Evolutionary conservation across 495 filamentous ascomycete species (phyloP).

Genomic region (Aspergillus baeticus): DNA sequence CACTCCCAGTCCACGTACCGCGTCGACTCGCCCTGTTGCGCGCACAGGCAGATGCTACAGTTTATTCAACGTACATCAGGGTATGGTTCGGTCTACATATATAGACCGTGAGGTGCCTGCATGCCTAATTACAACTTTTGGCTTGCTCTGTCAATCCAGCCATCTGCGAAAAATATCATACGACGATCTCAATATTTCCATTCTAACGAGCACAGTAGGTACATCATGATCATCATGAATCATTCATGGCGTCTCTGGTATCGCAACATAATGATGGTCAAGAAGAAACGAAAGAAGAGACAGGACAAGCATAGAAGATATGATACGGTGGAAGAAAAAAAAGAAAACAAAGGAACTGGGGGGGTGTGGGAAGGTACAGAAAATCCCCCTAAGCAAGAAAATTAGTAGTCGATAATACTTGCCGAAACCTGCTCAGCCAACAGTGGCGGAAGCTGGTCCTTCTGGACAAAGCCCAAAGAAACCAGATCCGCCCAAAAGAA

Average conservation of each 20-base stretch:
- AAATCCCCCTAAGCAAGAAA: background rate
- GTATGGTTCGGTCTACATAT: no score
- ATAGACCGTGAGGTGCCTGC: no score
- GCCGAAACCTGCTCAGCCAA: conserved; percentile 56
- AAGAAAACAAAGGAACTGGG: background rate
- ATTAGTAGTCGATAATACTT: conserved; percentile 54
- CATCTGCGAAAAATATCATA: background rate
- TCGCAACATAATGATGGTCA: conserved; percentile 5
- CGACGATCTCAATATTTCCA: background rate
- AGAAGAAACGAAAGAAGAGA: background rate
- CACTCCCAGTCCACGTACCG: no score
- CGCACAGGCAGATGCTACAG: no score
- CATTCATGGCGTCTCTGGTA: conserved; percentile 14
- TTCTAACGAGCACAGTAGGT: conserved; percentile 8
- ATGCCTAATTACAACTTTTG: no score
- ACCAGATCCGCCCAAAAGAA: conserved; percentile 93
- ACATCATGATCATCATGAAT: conserved; percentile 9
- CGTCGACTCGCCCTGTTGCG: no score
- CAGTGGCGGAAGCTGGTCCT: conserved; percentile 69
- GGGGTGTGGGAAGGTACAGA: background rate
- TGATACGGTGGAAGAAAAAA: background rate
- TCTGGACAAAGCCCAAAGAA: conserved; percentile 62
- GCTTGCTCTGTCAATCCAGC: no score
- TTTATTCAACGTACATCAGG: no score
- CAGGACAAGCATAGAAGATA: background rate